These are phyloP conservation scores for Capronia americana DNA, from an alignment of 2,329 filamentous ascomycete genomes.

Conservation along the genomic window DNA sequence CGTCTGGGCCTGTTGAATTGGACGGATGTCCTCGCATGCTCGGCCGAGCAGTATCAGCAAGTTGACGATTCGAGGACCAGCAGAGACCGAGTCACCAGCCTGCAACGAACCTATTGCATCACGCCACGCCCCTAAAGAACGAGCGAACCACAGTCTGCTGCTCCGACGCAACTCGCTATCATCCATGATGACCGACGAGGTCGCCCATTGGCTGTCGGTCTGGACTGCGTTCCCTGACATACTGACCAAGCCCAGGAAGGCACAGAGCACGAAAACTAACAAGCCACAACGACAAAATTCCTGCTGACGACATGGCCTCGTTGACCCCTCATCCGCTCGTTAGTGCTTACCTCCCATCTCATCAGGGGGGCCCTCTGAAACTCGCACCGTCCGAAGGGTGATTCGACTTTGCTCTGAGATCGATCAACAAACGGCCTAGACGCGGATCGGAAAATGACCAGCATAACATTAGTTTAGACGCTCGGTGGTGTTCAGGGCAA, in stretches of 20 bases:
- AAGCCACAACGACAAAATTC: constrained; percentile 16
- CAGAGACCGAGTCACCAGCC: constrained; percentile 10
- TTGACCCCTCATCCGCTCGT: constrained; percentile 29
- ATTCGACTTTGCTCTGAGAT: constrained; percentile 22
- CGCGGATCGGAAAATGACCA: constrained; percentile 29
- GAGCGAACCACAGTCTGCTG: constrained; percentile 17
- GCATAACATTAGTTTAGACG: constrained; percentile 18
- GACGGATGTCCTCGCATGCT: constrained; percentile 2
- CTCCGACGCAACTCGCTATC: constrained; percentile 12
- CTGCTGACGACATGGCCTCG: constrained; percentile 28
- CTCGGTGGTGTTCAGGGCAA: neutral
- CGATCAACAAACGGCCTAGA: constrained; percentile 26
- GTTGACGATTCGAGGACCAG: constrained; percentile 7
- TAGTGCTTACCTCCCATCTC: constrained; percentile 34
- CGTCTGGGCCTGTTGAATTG: constrained; percentile 6
- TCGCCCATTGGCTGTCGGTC: constrained; percentile 25
- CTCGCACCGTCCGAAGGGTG: constrained; percentile 13
- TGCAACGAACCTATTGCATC: constrained; percentile 32
- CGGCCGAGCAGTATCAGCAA: constrained; percentile 14
- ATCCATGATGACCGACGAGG: constrained; percentile 7
- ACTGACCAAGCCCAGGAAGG: constrained; percentile 15
- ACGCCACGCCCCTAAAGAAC: constrained; percentile 29
- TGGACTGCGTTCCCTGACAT: constrained; percentile 12
- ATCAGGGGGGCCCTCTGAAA: constrained; percentile 23
- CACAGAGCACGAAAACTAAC: constrained; percentile 18